Percentiles rank a stretch among this genome's conserved stretches.
Conservation (phyloP, 2,329 filamentous ascomycete genomes). For the Mycosphaerella sp. region DNA sequence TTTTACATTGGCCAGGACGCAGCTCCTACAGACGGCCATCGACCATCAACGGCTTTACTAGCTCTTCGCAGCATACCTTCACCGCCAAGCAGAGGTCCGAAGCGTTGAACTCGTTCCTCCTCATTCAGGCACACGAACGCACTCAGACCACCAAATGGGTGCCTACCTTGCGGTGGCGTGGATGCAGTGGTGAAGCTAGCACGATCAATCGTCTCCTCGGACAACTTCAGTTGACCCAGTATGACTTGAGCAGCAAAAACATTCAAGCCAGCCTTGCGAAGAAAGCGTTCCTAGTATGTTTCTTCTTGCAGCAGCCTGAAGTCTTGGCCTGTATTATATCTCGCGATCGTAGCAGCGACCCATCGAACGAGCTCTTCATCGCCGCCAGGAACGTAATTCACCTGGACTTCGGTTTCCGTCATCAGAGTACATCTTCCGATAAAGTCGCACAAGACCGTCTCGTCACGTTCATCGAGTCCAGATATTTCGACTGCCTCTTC, state of each 20-base stretch:
- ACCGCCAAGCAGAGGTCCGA: constrained; percentile 52
- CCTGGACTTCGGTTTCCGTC: constrained; percentile 36
- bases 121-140: constrained; percentile 53
- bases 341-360: constrained; percentile 41
- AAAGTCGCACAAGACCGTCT: constrained; percentile 32
- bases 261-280: constrained; percentile 62
- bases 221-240: constrained; percentile 43
- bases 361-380: constrained; percentile 36
- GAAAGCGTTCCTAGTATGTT: constrained; percentile 61
- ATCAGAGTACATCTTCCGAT: constrained; percentile 42
- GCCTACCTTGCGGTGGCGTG: not conserved
- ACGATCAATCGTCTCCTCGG: not conserved
- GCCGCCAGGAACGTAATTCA: constrained; percentile 39
- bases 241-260: constrained; percentile 64
- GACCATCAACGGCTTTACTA: constrained; percentile 46
- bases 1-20: too few species aligned
- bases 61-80: constrained; percentile 49
- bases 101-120: constrained; percentile 45
- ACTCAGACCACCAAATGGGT: constrained; percentile 43
- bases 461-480: constrained; percentile 31
- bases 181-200: not conserved
- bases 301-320: constrained; percentile 44
- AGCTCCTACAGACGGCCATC: constrained; percentile 11
- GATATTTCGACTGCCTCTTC: constrained; percentile 29
- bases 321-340: constrained; percentile 20